A percentile compares a stretch with the other conserved stretches of the same genome.
phyloP scores from a whole-genome alignment of 2,329 filamentous ascomycete genomes.

The Nigrospora sphaerica region DNA sequence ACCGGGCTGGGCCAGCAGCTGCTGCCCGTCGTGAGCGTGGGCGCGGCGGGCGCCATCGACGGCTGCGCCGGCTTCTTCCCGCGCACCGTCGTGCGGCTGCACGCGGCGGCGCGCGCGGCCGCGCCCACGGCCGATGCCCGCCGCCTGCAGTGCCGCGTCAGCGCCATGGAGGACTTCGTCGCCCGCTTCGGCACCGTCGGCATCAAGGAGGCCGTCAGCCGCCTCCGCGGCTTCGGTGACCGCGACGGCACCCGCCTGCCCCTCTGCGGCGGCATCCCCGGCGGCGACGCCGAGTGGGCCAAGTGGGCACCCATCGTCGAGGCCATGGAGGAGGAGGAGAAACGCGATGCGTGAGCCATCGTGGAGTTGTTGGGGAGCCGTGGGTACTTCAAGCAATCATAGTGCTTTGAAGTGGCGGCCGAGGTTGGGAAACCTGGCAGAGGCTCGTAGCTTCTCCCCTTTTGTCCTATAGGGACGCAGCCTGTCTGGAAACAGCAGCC shows the following conservation, averaged over 20 bases:
- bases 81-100: slow-evolving; percentile 51
- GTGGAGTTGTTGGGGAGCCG: no score
- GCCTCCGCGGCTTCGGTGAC: slow-evolving; percentile 53
- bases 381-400: no score
- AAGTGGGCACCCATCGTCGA: slow-evolving; percentile 39
- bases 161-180: slow-evolving; percentile 54
- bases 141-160: slow-evolving; percentile 53
- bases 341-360: background rate
- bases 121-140: slow-evolving; percentile 33
- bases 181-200: slow-evolving; percentile 54
- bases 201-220: slow-evolving; percentile 56
- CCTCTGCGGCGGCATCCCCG: slow-evolving; percentile 48
- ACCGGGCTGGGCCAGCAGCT: slow-evolving; percentile 61
- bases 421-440: no score
- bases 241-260: slow-evolving; percentile 53
- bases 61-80: slow-evolving; percentile 48
- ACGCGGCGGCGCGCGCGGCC: slow-evolving; percentile 27
- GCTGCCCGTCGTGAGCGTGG: slow-evolving; percentile 37
- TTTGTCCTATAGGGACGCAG: no score
- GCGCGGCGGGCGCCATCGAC: slow-evolving; percentile 27
- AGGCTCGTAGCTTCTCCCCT: no score
- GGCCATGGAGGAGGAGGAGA: slow-evolving; percentile 36
- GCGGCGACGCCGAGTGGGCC: slow-evolving; percentile 49
- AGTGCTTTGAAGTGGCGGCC: no score
- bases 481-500: no score